These are phyloP conservation scores for Fusarium foetens DNA, from an alignment of 2,329 filamentous ascomycete genomes.

Conservation along the genomic window DNA sequence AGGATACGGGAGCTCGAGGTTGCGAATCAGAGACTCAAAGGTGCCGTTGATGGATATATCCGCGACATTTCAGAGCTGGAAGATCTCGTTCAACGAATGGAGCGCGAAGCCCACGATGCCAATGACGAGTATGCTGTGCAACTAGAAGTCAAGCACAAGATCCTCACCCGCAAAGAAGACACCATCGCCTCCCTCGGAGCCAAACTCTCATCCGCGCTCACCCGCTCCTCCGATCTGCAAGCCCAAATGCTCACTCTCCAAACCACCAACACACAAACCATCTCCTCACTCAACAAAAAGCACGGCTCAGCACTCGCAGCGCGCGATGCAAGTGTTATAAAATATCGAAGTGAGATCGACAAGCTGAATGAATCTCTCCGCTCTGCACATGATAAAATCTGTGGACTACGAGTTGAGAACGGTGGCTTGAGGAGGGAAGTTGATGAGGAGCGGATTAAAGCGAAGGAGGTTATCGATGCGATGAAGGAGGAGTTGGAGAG, in stretches of 20 bases:
- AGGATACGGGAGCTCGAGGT: slow-evolving; percentile 60
- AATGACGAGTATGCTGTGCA: slow-evolving; percentile 49
- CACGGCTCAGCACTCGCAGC: slow-evolving; percentile 61
- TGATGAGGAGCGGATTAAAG: slow-evolving; percentile 53
- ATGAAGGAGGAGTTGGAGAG: slow-evolving; percentile 64
- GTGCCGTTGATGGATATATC: slow-evolving; percentile 63
- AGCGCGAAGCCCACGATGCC: slow-evolving; percentile 50
- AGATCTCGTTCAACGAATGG: slow-evolving; percentile 59
- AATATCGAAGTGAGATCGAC: slow-evolving; percentile 61
- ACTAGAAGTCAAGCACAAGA: slow-evolving; percentile 48
- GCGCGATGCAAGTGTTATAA: slow-evolving; percentile 60
- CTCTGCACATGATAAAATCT: slow-evolving; percentile 58
- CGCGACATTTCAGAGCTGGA: slow-evolving; percentile 66
- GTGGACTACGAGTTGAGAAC: slow-evolving; percentile 59
- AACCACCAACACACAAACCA: slow-evolving; percentile 47
- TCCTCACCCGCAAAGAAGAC: slow-evolving; percentile 51
- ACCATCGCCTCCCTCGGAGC: slow-evolving; percentile 56
- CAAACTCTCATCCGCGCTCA: slow-evolving; percentile 55
- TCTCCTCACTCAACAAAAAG: slow-evolving; percentile 51
- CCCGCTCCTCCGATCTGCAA: slow-evolving; percentile 53
- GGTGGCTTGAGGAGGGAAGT: slow-evolving; percentile 49
- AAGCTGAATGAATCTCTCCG: slow-evolving; percentile 58
- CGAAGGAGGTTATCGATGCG: slow-evolving; percentile 57
- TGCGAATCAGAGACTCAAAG: slow-evolving; percentile 61
- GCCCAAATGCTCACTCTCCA: slow-evolving; percentile 53